Conservation (phyloP, 2,329 filamentous ascomycete species). For the Chrysoporthe austroafricana region DNA sequence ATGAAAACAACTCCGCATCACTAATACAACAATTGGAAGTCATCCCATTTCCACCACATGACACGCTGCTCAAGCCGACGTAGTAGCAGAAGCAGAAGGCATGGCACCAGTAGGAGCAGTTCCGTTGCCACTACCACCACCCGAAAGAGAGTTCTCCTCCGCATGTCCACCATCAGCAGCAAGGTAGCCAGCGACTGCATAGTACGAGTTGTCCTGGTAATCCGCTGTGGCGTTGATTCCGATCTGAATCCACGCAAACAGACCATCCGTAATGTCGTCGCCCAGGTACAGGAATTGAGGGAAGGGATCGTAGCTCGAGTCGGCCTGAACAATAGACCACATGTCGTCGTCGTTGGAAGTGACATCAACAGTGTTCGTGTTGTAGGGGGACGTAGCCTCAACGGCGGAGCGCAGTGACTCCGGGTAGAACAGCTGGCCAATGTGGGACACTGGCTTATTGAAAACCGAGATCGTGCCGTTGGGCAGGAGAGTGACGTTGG, state of each 20-base stretch:
- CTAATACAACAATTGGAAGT: background rate
- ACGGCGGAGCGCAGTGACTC: constrained; percentile 37
- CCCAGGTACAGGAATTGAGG: constrained; percentile 57
- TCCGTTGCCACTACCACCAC: constrained; percentile 20
- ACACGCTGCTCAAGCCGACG: constrained; percentile 13
- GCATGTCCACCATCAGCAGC: constrained; percentile 26
- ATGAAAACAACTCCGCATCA: background rate
- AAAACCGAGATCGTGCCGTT: constrained; percentile 36
- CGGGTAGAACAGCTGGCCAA: constrained; percentile 40
- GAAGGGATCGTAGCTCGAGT: constrained; percentile 47
- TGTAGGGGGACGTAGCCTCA: constrained; percentile 38
- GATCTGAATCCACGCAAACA: constrained; percentile 54
- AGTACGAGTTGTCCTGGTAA: constrained; percentile 27
- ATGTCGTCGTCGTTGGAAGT: constrained; percentile 40
- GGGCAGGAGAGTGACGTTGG: constrained; percentile 34
- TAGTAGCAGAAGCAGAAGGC: constrained; percentile 10
- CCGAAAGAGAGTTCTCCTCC: constrained; percentile 11
- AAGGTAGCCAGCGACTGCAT: constrained; percentile 25
- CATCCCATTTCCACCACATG: background rate
- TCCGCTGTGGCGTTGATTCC: constrained; percentile 48
- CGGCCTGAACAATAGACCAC: constrained; percentile 38
- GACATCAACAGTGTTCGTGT: constrained; percentile 35
- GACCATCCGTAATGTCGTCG: constrained; percentile 48
- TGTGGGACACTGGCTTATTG: constrained; percentile 37
- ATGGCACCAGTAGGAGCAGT: constrained; percentile 18